Evolutionary conservation across 2,329 filamentous ascomycete genomes (phyloP), one percentile per base, ranked within the genome.

Genomic region (Colletotrichum lentis): DNA sequence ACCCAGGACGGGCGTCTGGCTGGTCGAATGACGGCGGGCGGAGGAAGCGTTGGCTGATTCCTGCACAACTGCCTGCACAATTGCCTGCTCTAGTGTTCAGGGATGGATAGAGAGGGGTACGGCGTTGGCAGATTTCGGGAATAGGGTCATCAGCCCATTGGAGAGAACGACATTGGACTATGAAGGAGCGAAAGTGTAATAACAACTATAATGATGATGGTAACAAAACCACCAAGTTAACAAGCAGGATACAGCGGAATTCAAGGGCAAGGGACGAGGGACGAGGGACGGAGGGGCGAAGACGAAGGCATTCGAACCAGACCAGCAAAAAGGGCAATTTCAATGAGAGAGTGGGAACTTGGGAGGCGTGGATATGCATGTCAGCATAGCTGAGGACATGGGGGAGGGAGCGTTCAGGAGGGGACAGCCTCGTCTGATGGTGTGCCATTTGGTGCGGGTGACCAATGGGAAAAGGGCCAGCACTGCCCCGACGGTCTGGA

Each of bases 341-440:
- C 47, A 52, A 52, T 39, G 52, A 52, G 44, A 61, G 55, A 31
- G 27, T 31, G 27, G 27, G 27, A 8, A 31, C 27, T 31, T 61
- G 47, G 62, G 44, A 56, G 53, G 62, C 50, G 50, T 65, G 56
- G 62, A 54, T 60, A 68, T 68, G 65, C 65, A 65, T 68, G 65
- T 68, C 65, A 68, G 65, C 65, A 60, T 27, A 68, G 65, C 65
- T 68, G 65, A 68, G 41, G 43, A 56, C 62, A 65, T 55, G 55
- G 62, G 55, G 44, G 35, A 22, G 44, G 10, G 43, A 44, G 43
- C 18, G n/a, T 46, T 46, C 20, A 16, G 44, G 12, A 49, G 49
- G 49, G 62, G 50, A 50, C 65, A 68, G 62, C 62, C 62, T 54
- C 60, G 64, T 57, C 52, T 39, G 46, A 52, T 52, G 59, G 59